A percentile compares a stretch with the other conserved stretches of the same genome.
Conservation (phyloP, 192 early-diverging fungal genomes). For the Rhizoclosmatium globosum region DNA sequence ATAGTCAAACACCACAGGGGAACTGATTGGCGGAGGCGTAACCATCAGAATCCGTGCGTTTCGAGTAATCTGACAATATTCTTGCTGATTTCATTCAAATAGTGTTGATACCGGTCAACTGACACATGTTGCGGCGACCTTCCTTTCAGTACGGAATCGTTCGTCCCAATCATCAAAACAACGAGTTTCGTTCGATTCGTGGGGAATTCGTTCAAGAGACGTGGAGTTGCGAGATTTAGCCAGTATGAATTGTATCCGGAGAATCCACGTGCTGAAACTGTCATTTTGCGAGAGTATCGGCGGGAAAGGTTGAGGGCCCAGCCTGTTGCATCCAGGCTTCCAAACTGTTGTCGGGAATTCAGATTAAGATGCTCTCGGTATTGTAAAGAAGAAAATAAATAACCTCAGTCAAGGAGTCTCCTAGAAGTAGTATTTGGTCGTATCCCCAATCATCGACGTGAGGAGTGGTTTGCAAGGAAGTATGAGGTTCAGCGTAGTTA, state of each 20-base stretch:
- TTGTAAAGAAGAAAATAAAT: background rate
- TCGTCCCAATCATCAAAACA: conserved; percentile 82
- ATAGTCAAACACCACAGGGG: conserved; percentile 40
- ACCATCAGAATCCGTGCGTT: conserved; percentile 72
- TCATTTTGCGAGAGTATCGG: background rate
- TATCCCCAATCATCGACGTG: background rate
- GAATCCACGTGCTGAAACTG: conserved; percentile 2
- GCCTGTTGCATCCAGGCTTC: background rate
- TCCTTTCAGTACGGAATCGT: conserved; percentile 65
- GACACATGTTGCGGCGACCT: conserved; percentile 62
- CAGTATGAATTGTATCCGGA: conserved; percentile 5
- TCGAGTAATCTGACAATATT: conserved; percentile 64
- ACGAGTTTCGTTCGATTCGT: conserved; percentile 47
- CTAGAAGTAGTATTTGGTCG: background rate
- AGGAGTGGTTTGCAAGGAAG: background rate
- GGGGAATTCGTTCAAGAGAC: background rate
- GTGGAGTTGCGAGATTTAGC: background rate
- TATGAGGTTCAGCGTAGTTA: too few relatives aligned
- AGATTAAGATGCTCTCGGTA: background rate
- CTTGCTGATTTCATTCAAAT: conserved; percentile 64
- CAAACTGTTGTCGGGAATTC: background rate
- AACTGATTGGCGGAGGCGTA: conserved; percentile 72
- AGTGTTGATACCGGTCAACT: conserved; percentile 59
- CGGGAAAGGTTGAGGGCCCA: background rate
- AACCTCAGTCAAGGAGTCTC: conserved; percentile 5